phyloP scores from a whole-genome alignment of 805 yeast species.

The Hanseniaspora hatyaiensis region DNA sequence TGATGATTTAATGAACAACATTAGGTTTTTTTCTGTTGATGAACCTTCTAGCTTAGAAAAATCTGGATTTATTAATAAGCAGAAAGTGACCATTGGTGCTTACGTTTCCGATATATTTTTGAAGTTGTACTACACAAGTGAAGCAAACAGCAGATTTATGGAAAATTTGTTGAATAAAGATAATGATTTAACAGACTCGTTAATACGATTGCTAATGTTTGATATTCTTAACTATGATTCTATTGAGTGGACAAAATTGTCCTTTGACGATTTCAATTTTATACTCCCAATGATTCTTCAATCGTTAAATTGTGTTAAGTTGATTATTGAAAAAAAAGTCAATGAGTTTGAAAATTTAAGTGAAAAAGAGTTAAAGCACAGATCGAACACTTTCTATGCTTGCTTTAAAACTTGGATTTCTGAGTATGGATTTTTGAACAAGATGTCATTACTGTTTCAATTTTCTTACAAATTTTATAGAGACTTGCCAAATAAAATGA shows the following conservation, averaged over 20 bases:
- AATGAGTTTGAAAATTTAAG: background rate
- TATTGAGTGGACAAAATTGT: slow-evolving; percentile 1
- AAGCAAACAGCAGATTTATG: slow-evolving; percentile 3
- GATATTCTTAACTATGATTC: slow-evolving; percentile 2
- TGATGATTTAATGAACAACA: background rate
- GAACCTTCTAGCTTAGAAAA: background rate
- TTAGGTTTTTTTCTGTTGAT: background rate
- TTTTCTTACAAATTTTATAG: slow-evolving; percentile 4
- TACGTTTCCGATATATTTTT: slow-evolving; percentile 11
- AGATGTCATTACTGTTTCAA: slow-evolving; percentile 3
- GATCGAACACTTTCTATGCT: background rate
- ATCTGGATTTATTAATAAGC: background rate
- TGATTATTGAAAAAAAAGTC: background rate
- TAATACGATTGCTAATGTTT: background rate
- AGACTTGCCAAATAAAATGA: slow-evolving; percentile 1
- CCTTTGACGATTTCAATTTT: background rate
- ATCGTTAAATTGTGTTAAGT: slow-evolving; percentile 6
- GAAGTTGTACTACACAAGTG: slow-evolving; percentile 7
- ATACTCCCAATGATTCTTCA: slow-evolving; percentile 1
- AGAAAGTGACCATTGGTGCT: background rate
- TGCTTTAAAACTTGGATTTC: background rate
- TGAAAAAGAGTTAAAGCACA: background rate
- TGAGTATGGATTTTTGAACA: slow-evolving; percentile 10
- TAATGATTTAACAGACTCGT: background rate
- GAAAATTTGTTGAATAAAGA: background rate